Percentiles rank a stretch among this genome's conserved stretches.
These are phyloP conservation scores for Cryptococcus sp. DNA, from an alignment of 1,284 basidiomycete genomes.

Conservation along the genomic window DNA sequence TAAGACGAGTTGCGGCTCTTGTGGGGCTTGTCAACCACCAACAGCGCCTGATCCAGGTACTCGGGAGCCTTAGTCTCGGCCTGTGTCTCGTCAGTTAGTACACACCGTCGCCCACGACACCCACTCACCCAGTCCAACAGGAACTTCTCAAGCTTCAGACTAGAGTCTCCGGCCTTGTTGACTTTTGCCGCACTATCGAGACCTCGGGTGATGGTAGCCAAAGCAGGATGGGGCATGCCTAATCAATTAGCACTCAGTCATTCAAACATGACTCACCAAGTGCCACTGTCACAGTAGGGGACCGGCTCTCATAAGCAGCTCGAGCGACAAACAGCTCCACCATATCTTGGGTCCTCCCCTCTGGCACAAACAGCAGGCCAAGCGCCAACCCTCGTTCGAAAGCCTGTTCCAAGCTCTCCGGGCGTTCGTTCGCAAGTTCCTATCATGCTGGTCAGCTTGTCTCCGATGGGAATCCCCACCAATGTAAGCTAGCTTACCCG, in stretches of 20 bases:
- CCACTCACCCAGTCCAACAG: constrained; percentile 65
- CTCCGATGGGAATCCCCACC: too few species aligned
- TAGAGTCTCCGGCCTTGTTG: constrained; percentile 55
- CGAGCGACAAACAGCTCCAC: constrained; percentile 48
- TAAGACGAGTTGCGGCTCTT: constrained; percentile 32
- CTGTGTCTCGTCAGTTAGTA: constrained; percentile 11
- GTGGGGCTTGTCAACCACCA: constrained; percentile 26
- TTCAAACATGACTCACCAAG: background rate
- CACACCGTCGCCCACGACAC: background rate
- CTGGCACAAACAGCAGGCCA: constrained; percentile 13
- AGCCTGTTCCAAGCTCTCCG: constrained; percentile 1
- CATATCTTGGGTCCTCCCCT: constrained; percentile 11
- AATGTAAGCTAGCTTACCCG: constrained; percentile 15
- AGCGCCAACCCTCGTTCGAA: constrained; percentile 23
- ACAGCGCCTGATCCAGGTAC: constrained; percentile 25
- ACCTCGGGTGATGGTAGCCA: constrained; percentile 25
- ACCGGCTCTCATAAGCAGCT: constrained; percentile 21
- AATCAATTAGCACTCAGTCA: background rate
- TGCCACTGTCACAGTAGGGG: background rate
- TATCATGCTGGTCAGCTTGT: constrained; percentile 7
- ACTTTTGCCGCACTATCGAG: constrained; percentile 43
- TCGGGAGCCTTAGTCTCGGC: constrained; percentile 31
- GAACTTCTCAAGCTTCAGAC: constrained; percentile 75
- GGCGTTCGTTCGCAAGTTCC: constrained; percentile 14
- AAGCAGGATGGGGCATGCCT: constrained; percentile 11